A percentile compares a stretch with the other conserved stretches of the same genome.
Evolutionary conservation across 345 rosid species (phyloP).

Genomic region (Raphanus sativus): DNA sequence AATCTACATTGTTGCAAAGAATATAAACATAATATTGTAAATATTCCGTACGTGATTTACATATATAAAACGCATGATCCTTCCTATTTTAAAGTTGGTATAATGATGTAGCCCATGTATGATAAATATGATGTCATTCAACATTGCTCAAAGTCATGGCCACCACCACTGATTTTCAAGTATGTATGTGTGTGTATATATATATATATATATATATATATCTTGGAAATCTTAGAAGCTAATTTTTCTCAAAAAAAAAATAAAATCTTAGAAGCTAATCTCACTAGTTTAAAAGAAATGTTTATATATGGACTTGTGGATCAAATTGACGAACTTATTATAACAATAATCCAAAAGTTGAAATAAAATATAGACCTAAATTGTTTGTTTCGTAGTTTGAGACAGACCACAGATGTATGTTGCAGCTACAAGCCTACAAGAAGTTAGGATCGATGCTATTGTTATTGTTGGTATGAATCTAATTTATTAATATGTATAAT

Average conservation of each 20-base stretch:
- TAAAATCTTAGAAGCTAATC: conserved; percentile 39
- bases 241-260: too few species aligned
- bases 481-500: neutral
- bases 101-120: conserved; percentile 10
- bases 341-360: conserved; percentile 13
- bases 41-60: neutral
- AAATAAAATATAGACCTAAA: conserved; percentile 20
- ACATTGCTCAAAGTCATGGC: conserved; percentile 49
- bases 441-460: conserved; percentile 31
- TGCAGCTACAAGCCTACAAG: conserved; percentile 25
- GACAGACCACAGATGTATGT: conserved; percentile 25
- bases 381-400: conserved; percentile 35
- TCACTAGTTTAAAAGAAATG: neutral
- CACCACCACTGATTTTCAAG: conserved; percentile 21
- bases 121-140: conserved; percentile 45
- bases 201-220: conserved; percentile 8
- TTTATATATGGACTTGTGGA: conserved; percentile 19
- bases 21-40: neutral
- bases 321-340: conserved; percentile 25
- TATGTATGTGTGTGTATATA: neutral
- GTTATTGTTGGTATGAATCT: conserved; percentile 25
- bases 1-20: too few species aligned
- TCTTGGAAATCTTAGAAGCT: conserved; percentile 37
- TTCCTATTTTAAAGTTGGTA: neutral
- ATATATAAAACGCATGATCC: neutral